These are phyloP conservation scores for Gomphus sp. DNA, from an alignment of 1,284 basidiomycete species.

Conservation along the genomic window DNA sequence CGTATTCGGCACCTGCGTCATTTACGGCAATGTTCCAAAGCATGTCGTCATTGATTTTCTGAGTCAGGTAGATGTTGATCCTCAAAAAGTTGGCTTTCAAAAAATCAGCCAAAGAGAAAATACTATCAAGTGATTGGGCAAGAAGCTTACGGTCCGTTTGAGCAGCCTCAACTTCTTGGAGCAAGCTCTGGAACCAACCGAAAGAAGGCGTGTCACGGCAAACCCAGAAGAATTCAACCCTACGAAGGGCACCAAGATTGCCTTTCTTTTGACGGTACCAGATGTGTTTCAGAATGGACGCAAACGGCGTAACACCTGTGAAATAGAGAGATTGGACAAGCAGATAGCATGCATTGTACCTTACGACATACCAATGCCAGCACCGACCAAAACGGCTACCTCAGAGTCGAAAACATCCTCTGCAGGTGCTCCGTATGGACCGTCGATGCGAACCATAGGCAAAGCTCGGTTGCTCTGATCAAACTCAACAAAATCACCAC, in stretches of 20 bases:
- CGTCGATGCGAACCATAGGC: conserved; percentile 74
- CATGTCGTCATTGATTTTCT: conserved; percentile 78
- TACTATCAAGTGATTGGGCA: background rate
- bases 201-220: conserved; percentile 84
- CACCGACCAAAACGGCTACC: conserved; percentile 79
- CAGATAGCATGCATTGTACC: background rate
- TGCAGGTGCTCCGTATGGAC: conserved; percentile 81
- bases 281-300: conserved; percentile 86
- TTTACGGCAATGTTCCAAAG: conserved; percentile 87
- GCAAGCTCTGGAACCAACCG: conserved; percentile 84
- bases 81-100: conserved; percentile 73
- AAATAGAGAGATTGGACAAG: conserved; percentile 8
- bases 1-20: conserved; percentile 71
- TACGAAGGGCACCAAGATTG: conserved; percentile 64
- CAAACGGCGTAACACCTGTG: conserved; percentile 78
- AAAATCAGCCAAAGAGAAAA: background rate
- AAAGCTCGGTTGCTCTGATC: conserved; percentile 46
- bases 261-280: conserved; percentile 83
- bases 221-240: conserved; percentile 90
- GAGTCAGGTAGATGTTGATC: conserved; percentile 85
- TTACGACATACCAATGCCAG: conserved; percentile 66
- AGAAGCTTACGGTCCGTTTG: conserved; percentile 66
- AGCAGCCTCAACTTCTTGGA: conserved; percentile 78
- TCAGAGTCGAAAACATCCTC: conserved; percentile 84
- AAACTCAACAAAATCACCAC: conserved; percentile 75